Evolutionary conservation across 73 alveolate genomes (phyloP).

Genomic region (Tetrahymena elliotti): DNA sequence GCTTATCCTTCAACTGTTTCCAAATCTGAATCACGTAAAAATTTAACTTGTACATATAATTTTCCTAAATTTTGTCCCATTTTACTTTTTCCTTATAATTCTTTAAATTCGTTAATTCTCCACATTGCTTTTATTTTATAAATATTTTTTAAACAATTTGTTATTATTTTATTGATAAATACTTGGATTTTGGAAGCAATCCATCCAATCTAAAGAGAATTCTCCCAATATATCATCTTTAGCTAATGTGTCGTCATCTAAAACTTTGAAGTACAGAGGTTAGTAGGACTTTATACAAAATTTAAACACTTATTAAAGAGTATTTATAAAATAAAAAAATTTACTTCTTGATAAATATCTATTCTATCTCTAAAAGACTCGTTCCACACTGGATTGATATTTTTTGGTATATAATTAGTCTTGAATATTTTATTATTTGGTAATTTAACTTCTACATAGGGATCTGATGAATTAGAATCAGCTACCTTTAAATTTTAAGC

Average conservation of each 20-base stretch:
- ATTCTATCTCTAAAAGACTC: slow-evolving; percentile 8
- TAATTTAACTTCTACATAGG: slow-evolving; percentile 5
- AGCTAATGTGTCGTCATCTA: slow-evolving; percentile 7
- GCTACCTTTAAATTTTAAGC: slow-evolving; percentile 17
- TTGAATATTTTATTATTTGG: slow-evolving; percentile 2
- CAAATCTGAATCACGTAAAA: slow-evolving; percentile 2
- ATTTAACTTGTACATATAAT: slow-evolving; percentile 4
- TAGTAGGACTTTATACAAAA: neutral
- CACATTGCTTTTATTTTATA: slow-evolving; percentile 1
- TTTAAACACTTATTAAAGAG: neutral
- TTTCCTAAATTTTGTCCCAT: slow-evolving; percentile 4
- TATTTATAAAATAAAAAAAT: neutral
- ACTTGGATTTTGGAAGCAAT: slow-evolving; percentile 21
- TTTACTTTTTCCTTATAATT: neutral
- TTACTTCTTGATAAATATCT: slow-evolving; percentile 5
- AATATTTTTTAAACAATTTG: too few species aligned
- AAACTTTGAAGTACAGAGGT: slow-evolving; percentile 2
- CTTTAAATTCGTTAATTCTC: slow-evolving; percentile 1
- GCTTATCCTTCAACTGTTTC: slow-evolving; percentile 9
- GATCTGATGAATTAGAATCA: slow-evolving; percentile 27
- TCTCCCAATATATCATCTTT: slow-evolving; percentile 18
- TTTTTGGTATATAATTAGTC: slow-evolving; percentile 2
- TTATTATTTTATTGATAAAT: neutral
- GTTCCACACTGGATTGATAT: slow-evolving; percentile 15
- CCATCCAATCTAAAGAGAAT: slow-evolving; percentile 24